Percentiles rank a stretch among this genome's conserved stretches.
phyloP scores from a whole-genome alignment of 1,139 yeast genomes.

The Candida pseudoviswanathii region DNA sequence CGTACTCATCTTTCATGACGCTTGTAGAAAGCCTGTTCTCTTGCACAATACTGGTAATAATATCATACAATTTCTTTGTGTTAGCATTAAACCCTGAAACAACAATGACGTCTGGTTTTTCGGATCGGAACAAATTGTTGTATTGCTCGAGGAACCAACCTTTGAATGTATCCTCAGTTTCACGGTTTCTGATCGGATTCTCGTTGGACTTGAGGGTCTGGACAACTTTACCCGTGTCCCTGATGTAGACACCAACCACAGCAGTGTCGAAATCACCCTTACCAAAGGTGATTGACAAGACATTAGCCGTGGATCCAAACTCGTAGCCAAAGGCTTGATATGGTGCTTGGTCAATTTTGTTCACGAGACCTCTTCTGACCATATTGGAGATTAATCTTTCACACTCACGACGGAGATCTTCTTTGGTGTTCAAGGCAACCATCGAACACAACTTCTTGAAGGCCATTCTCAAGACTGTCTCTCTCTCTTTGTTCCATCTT shows the following conservation, averaged over 20 bases:
- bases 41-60: constrained; percentile 59
- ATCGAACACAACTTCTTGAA: constrained; percentile 68
- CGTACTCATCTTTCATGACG: constrained; percentile 49
- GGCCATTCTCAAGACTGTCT: constrained; percentile 64
- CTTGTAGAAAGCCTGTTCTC: constrained; percentile 54
- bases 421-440: constrained; percentile 78
- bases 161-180: constrained; percentile 55
- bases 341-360: constrained; percentile 90
- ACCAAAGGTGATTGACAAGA: constrained; percentile 82
- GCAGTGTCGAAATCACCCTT: constrained; percentile 87
- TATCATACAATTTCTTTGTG: constrained; percentile 62
- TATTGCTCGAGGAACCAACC: constrained; percentile 37
- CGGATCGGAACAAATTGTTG: constrained; percentile 22
- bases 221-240: constrained; percentile 77
- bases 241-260: constrained; percentile 76
- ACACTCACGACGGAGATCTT: constrained; percentile 77
- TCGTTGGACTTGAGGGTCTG: constrained; percentile 79
- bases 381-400: constrained; percentile 69
- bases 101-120: constrained; percentile 84
- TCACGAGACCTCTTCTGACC: constrained; percentile 68
- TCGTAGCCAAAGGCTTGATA: constrained; percentile 78
- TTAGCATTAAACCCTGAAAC: constrained; percentile 85
- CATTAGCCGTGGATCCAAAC: constrained; percentile 82
- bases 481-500: constrained; percentile 83
- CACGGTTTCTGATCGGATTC: constrained; percentile 63